Conservation (phyloP, 2,329 filamentous ascomycete species). For the Sphaerulina musiva region DNA sequence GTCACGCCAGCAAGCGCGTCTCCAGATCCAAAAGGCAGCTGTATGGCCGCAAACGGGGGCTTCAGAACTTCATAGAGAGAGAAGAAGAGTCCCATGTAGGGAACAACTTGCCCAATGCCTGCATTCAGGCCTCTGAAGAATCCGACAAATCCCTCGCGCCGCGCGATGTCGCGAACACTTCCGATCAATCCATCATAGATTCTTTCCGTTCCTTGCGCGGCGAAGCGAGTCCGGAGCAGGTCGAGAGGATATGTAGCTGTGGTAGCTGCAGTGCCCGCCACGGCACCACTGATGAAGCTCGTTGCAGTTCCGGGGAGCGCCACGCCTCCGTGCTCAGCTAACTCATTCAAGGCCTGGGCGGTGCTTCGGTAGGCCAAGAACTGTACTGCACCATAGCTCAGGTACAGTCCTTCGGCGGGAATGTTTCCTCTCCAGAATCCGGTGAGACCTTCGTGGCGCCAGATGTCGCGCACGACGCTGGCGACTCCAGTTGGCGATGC, state of each 20-base stretch:
- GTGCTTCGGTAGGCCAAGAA: slow-evolving; percentile 80
- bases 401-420: slow-evolving; percentile 87
- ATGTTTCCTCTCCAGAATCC: slow-evolving; percentile 97
- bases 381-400: slow-evolving; percentile 82
- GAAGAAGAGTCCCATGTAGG: slow-evolving; percentile 97
- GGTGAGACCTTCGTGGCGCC: slow-evolving; percentile 72
- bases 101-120: slow-evolving; percentile 78
- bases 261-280: slow-evolving; percentile 76
- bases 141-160: slow-evolving; percentile 66
- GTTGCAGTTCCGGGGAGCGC: slow-evolving; percentile 60
- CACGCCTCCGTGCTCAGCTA: slow-evolving; percentile 44
- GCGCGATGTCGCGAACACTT: slow-evolving; percentile 65
- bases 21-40: slow-evolving; percentile 60
- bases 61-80: slow-evolving; percentile 72
- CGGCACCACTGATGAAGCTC: slow-evolving; percentile 76
- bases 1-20: slow-evolving; percentile 77
- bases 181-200: slow-evolving; percentile 68
- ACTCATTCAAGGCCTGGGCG: slow-evolving; percentile 58
- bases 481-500: slow-evolving; percentile 25
- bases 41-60: slow-evolving; percentile 38
- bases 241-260: slow-evolving; percentile 86
- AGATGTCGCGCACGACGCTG: slow-evolving; percentile 53
- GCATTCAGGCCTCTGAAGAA: slow-evolving; percentile 86
- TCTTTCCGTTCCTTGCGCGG: slow-evolving; percentile 76
- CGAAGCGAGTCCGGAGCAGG: slow-evolving; percentile 86